Percentiles rank a stretch among this genome's conserved stretches.
phyloP scores from a whole-genome alignment of 208 protist species.

The Leptomonas seymouri region DNA sequence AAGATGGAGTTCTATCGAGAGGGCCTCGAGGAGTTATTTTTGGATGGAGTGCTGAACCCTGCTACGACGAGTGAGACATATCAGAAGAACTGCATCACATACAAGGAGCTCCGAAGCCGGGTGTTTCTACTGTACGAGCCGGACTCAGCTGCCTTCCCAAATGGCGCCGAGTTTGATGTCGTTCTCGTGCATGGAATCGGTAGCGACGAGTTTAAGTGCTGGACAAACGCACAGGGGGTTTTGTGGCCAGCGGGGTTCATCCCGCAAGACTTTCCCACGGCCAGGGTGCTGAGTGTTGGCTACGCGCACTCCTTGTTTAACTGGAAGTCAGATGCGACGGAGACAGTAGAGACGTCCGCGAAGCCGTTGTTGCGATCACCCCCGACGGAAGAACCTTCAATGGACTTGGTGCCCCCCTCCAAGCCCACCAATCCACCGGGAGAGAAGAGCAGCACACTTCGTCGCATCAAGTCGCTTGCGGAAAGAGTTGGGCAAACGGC shows the following conservation, averaged over 20 bases:
- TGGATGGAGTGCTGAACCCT: slow-evolving; percentile 45
- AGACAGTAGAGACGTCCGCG: slow-evolving; percentile 6
- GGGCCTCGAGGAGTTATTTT: slow-evolving; percentile 47
- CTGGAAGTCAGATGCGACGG: slow-evolving; percentile 32
- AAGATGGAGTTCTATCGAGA: slow-evolving; percentile 43
- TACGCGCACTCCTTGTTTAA: slow-evolving; percentile 71
- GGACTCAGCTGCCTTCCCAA: neutral
- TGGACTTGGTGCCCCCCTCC: neutral
- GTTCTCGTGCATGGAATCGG: slow-evolving; percentile 75
- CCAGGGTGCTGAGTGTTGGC: slow-evolving; percentile 54
- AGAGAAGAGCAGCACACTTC: neutral
- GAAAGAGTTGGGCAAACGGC: slow-evolving; percentile 8
- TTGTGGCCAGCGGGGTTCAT: slow-evolving; percentile 69
- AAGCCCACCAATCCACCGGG: too few species aligned
- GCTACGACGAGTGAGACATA: slow-evolving; percentile 22
- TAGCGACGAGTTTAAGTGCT: slow-evolving; percentile 71
- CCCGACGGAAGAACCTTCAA: neutral
- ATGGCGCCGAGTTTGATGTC: slow-evolving; percentile 52
- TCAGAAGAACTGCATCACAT: slow-evolving; percentile 26
- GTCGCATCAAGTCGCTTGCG: neutral
- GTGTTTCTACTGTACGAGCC: slow-evolving; percentile 43
- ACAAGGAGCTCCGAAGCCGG: slow-evolving; percentile 34
- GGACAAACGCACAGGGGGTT: slow-evolving; percentile 53
- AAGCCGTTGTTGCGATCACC: neutral
- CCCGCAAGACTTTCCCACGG: slow-evolving; percentile 71